A percentile compares a stretch with the other conserved stretches of the same genome.
phyloP scores from a whole-genome alignment of 768 basidiomycete species.

The Mycena alexandri region DNA sequence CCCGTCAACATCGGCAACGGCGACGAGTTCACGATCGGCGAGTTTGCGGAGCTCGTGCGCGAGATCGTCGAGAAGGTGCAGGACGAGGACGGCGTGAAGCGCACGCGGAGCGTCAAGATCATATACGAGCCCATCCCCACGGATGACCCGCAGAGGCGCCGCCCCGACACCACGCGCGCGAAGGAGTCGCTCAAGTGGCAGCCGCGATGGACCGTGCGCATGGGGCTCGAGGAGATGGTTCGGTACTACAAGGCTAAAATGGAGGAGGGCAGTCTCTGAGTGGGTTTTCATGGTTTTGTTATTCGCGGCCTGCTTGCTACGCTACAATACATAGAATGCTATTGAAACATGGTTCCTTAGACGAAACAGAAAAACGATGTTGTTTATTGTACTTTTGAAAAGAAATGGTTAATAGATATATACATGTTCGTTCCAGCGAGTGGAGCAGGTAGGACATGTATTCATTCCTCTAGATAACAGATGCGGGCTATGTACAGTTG shows the following conservation, averaged over 20 bases:
- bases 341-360: slow-evolving; percentile 1
- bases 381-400: slow-evolving; percentile 24
- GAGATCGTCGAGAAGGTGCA: slow-evolving; percentile 95
- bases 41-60: slow-evolving; percentile 93
- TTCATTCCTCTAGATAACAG: background rate
- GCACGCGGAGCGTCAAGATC: slow-evolving; percentile 68
- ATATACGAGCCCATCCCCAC: slow-evolving; percentile 86
- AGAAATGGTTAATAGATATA: background rate
- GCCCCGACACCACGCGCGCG: slow-evolving; percentile 93
- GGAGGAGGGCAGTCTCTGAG: slow-evolving; percentile 83
- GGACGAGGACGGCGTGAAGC: slow-evolving; percentile 77
- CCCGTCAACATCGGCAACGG: slow-evolving; percentile 97
- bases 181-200: slow-evolving; percentile 90
- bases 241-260: slow-evolving; percentile 93
- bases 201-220: slow-evolving; percentile 91
- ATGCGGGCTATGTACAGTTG: slow-evolving; percentile 30
- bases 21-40: slow-evolving; percentile 95
- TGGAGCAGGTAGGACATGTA: background rate
- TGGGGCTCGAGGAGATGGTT: slow-evolving; percentile 96
- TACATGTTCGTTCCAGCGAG: too few species aligned
- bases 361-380: slow-evolving; percentile 16
- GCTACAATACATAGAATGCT: slow-evolving; percentile 13
- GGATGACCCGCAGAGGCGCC: slow-evolving; percentile 95
- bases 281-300: background rate
- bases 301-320: too few species aligned